These are phyloP conservation scores for Cercospora canescens DNA, from an alignment of 2,329 filamentous ascomycete species.

Conservation along the genomic window DNA sequence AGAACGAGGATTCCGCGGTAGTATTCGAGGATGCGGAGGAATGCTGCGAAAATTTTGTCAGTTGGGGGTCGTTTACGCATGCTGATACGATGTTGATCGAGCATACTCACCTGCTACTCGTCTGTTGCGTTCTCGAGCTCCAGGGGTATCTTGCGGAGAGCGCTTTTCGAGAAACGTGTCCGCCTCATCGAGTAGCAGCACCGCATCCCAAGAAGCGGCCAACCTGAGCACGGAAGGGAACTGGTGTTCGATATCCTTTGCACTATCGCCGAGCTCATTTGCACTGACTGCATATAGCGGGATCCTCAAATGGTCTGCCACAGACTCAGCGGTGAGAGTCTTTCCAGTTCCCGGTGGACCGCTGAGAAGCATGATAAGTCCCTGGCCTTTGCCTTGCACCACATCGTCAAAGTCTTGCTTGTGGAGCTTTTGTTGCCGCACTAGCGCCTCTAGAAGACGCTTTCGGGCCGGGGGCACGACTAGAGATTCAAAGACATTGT, in stretches of 20 bases:
- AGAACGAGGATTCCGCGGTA: conserved; percentile 43
- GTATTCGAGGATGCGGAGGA: conserved; percentile 39
- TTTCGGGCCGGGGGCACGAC: conserved; percentile 23
- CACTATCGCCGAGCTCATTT: conserved; percentile 20
- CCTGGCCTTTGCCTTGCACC: conserved; percentile 25
- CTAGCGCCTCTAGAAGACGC: conserved; percentile 20
- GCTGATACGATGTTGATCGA: no score
- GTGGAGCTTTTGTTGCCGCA: conserved; percentile 18
- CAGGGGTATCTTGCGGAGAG: conserved; percentile 3
- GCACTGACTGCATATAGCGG: conserved; percentile 17
- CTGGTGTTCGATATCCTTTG: conserved; percentile 22
- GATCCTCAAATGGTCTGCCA: conserved; percentile 17
- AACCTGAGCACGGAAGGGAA: conserved; percentile 23
- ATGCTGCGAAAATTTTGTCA: conserved; percentile 25
- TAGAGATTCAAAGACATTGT: conserved; percentile 21
- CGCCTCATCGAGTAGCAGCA: conserved; percentile 43
- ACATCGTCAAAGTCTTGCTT: conserved; percentile 21
- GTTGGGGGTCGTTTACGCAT: no score
- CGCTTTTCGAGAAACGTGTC: conserved; percentile 38
- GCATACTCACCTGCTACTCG: conserved; percentile 21
- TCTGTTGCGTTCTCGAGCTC: conserved; percentile 26
- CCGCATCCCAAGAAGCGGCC: conserved; percentile 27
- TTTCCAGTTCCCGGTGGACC: conserved; percentile 34
- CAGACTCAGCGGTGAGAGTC: conserved; percentile 23
- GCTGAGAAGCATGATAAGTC: conserved; percentile 28